These are phyloP conservation scores for Globisporangium megalacanthum DNA, from an alignment of 352 stramenopile genomes.

Conservation along the genomic window DNA sequence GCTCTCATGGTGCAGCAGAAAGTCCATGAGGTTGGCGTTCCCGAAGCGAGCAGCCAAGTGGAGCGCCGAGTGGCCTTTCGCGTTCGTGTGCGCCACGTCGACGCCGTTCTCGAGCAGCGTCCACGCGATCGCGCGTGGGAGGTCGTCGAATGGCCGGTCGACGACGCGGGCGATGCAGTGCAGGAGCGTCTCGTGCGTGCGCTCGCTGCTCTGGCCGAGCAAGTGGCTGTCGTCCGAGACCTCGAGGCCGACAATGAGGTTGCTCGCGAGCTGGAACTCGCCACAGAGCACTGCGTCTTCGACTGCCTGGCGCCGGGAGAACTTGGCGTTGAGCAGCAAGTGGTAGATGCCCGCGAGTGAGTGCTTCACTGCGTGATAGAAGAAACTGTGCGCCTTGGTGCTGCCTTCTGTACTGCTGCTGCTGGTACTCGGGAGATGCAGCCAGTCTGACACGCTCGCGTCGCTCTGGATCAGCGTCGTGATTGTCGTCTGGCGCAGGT, in stretches of 20 bases:
- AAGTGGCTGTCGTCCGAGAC: constrained; percentile 35
- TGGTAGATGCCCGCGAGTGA: constrained; percentile 69
- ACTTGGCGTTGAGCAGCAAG: constrained; percentile 69
- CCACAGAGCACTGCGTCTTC: constrained; percentile 66
- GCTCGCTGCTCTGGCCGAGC: constrained; percentile 31
- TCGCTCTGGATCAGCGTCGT: constrained; percentile 67
- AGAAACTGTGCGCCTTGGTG: constrained; percentile 47
- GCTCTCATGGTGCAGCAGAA: constrained; percentile 51
- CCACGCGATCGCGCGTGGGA: constrained; percentile 57
- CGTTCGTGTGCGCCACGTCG: constrained; percentile 19
- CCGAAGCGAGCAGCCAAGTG: constrained; percentile 50
- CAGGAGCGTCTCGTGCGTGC: constrained; percentile 42
- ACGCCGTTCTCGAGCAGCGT: constrained; percentile 54
- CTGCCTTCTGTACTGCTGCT: not conserved
- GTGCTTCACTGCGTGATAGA: constrained; percentile 70
- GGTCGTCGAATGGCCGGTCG: constrained; percentile 40
- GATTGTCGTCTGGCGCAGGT: constrained; percentile 65
- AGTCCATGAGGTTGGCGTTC: constrained; percentile 64
- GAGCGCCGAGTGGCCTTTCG: constrained; percentile 36
- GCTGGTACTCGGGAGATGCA: constrained; percentile 18
- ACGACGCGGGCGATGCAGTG: constrained; percentile 54
- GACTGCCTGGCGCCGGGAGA: constrained; percentile 62
- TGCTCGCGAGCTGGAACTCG: constrained; percentile 67
- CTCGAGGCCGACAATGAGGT: constrained; percentile 55
- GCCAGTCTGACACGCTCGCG: constrained; percentile 41